Conservation (phyloP, 2,329 filamentous ascomycete species). For the Pseudopyricularia cyperi region DNA sequence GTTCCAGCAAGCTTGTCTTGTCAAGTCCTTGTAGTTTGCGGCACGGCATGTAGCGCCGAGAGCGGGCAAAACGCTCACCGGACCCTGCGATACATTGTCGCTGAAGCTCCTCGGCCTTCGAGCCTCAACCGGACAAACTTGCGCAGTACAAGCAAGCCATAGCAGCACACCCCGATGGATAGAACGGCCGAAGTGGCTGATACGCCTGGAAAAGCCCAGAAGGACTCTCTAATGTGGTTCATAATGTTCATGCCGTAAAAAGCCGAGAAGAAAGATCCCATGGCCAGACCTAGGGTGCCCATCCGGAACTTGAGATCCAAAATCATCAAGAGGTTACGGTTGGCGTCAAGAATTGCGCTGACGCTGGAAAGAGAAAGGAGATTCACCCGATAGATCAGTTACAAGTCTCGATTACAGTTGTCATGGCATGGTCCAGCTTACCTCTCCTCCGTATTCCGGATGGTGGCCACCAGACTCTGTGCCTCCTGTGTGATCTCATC, state of each 20-base stretch:
- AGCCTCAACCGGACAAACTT: slow-evolving; percentile 30
- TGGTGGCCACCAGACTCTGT: slow-evolving; percentile 83
- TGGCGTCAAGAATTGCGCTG: slow-evolving; percentile 92
- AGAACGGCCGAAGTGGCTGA: slow-evolving; percentile 59
- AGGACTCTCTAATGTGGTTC: slow-evolving; percentile 92
- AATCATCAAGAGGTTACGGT: slow-evolving; percentile 95
- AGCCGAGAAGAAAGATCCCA: slow-evolving; percentile 86
- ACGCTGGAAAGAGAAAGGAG: slow-evolving; percentile 41
- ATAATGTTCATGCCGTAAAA: slow-evolving; percentile 99
- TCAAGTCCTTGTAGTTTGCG: background rate
- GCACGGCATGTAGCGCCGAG: background rate
- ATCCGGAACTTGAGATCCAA: slow-evolving; percentile 94
- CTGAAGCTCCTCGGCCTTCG: slow-evolving; percentile 9
- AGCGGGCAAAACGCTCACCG: background rate
- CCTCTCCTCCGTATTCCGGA: slow-evolving; percentile 98
- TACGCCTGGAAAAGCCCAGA: slow-evolving; percentile 71
- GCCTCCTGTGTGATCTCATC: slow-evolving; percentile 97
- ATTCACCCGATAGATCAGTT: background rate
- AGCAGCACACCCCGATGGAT: slow-evolving; percentile 66
- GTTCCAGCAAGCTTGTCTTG: no score
- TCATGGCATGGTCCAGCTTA: slow-evolving; percentile 30
- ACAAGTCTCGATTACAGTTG: background rate
- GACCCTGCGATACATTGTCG: background rate
- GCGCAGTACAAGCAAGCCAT: slow-evolving; percentile 71
- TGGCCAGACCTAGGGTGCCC: slow-evolving; percentile 83